Conservation (phyloP, 2,329 filamentous ascomycete genomes). For the Alternaria brassicae region DNA sequence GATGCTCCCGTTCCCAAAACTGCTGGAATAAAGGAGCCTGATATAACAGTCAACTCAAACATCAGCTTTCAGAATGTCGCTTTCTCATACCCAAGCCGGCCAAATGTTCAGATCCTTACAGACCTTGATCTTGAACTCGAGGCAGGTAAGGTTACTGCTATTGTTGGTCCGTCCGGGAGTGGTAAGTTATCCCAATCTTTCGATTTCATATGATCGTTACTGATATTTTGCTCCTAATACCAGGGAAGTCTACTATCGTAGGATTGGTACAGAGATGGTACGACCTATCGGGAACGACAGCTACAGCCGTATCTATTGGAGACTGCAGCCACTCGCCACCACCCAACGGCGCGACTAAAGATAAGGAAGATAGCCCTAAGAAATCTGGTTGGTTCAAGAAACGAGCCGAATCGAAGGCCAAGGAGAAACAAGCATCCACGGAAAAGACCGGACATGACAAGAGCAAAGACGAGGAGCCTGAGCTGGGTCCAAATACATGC, state of each 20-base stretch:
- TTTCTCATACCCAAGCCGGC: constrained; percentile 56
- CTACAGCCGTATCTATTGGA: constrained; percentile 5
- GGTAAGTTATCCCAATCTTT: not conserved
- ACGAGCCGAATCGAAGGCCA: not conserved
- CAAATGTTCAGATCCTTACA: constrained; percentile 69
- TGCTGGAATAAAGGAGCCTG: constrained; percentile 45
- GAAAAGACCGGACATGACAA: constrained; percentile 1
- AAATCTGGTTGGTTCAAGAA: constrained; percentile 21
- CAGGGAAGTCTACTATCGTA: constrained; percentile 77
- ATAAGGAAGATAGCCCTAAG: constrained; percentile 17
- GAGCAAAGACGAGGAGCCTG: constrained; percentile 24
- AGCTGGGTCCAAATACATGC: constrained; percentile 41
- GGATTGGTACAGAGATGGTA: constrained; percentile 77
- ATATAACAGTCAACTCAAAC: constrained; percentile 41
- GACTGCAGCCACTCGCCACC: not conserved
- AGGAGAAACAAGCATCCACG: not conserved
- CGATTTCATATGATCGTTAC: not conserved
- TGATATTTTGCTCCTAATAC: constrained; percentile 31
- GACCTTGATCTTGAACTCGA: constrained; percentile 65
- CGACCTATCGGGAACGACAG: constrained; percentile 54
- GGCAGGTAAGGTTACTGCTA: constrained; percentile 72
- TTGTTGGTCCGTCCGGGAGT: constrained; percentile 69
- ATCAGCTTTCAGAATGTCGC: constrained; percentile 47
- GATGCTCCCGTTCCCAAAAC: constrained; percentile 40
- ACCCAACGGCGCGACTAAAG: not conserved